Percentiles rank a stretch among this genome's conserved stretches.
Conservation (phyloP, 2,329 filamentous ascomycete genomes). For the Orbilia blumenaviensis region DNA sequence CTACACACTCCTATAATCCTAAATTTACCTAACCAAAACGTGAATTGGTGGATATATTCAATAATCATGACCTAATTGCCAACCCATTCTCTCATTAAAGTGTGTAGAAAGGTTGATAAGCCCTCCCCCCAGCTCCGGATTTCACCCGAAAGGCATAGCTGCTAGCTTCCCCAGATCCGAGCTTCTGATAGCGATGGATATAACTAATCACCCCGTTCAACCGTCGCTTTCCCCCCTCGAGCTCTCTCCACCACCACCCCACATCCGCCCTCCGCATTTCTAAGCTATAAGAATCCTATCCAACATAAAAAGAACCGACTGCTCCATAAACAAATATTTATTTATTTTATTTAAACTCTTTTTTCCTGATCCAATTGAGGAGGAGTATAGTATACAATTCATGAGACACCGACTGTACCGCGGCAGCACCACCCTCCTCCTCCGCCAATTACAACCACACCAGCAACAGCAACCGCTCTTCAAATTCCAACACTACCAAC, state of each 20-base stretch:
- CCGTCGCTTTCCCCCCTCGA: background rate
- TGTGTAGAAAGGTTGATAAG: background rate
- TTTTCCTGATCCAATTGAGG: too few species aligned
- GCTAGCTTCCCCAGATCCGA: slow-evolving; percentile 52
- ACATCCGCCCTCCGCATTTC: background rate
- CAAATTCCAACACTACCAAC: slow-evolving; percentile 50
- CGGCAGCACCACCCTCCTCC: background rate
- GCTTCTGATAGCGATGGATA: background rate
- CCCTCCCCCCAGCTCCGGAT: too few species aligned
- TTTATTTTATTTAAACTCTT: too few species aligned
- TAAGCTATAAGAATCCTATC: background rate
- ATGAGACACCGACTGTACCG: slow-evolving; percentile 45
- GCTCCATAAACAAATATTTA: too few species aligned
- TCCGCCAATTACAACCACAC: slow-evolving; percentile 10
- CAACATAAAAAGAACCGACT: background rate
- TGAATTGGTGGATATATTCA: background rate
- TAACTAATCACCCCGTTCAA: background rate
- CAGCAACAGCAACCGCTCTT: slow-evolving; percentile 3
- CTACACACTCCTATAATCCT: too few species aligned
- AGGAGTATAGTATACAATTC: too few species aligned
- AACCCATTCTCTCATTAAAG: background rate
- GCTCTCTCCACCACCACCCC: background rate
- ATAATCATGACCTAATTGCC: slow-evolving; percentile 1
- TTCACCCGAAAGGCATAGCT: slow-evolving; percentile 10
- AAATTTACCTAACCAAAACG: background rate